Evolutionary conservation across 352 stramenopile genomes (phyloP), one percentile per base, ranked within the genome.

Genomic region (Phytophthora fragariaefolia): DNA sequence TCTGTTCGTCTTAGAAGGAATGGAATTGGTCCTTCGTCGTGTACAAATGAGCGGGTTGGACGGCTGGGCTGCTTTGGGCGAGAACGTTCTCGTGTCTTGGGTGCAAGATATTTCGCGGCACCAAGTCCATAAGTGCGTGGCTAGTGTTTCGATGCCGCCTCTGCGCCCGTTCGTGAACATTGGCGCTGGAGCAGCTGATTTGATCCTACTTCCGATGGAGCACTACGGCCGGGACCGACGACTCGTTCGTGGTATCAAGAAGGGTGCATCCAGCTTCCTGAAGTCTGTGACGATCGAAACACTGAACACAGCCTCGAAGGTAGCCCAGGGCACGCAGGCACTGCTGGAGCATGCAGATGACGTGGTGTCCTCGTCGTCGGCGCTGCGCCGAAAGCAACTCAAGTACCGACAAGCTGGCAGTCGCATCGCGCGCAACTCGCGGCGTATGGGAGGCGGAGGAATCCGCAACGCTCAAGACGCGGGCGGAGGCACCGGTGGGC

Each of bases 261-360:
- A 95, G 66, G 89, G 89, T 48, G 89, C 89, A 2, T 91, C 90
- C 66, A 95, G 85, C 55, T 96, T 96, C 57, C 56, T 96, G 5
- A 95, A 94, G 67, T 94, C 83, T 1, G 86, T 96, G 46, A 96
- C 89, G 30, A 92, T 96, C 50, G 87, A 95, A 58, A 96, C 89
- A 46, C 68, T 95, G 7, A 96, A 92, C 61, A 95, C 87, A 1
- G 87, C 83, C 1, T 93, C 85, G 9, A 94, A 90, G 72, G 75
- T 96, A 30, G 87, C 89, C 3, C 84, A 92, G 48, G 87, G 85
- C 48, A 95, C 87, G 0, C 87, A 96, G 65, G 83, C 89, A 27
- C 48, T 96, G 23, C 60, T 96, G 23, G 77, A 96, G 55, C 84
- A 92, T 43, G 89, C 89, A 3, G 89, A 96, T 50, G 87, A 96